Base-by-base conservation (phyloP, 768 basidiomycete genomes). In the Naganishia friedmannii region DNA sequence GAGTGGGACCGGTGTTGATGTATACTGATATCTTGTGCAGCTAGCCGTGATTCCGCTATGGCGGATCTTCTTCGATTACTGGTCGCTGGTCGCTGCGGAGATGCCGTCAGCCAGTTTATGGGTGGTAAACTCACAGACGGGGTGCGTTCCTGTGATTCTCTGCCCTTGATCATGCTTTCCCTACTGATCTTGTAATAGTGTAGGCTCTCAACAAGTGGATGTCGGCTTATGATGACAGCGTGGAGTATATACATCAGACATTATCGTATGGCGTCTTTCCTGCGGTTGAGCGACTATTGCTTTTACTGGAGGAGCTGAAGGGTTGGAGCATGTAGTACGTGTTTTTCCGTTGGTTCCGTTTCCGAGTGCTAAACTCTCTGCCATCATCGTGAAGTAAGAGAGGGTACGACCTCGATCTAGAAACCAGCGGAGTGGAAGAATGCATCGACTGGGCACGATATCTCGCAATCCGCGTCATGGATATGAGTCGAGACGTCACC, bases 391-490 rank as follows among this genome's bases (percentile, higher is more conserved):
- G 29, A 56, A 69, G 68, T 31, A 48, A 60, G 28, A 21, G 29
- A 31, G 56, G 55, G 10, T 53, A 37, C 45, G 51, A 56, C 19
- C 57, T 69, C 28, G 48, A 69, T 34, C 45, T 69, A 21, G 23
- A 55, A 29, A 46, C 29, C 15, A n/a, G 48, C 9, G 12, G 2
- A 1, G 34, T 69, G 13, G 57, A 69, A 3, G 54, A 69, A 21
- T 60, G 68, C 46, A 48, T 69, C 21, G 55, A 39, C 26, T 69
- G 68, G 68, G 51, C 56, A 12, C 32, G 39, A 4, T 69, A 69
- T 60, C 68, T 69, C 21, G 68, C 68, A 23, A 60, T 60, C n/a
- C 39, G 68, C 9, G 56, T 48, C 1, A 58, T 69, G 68, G 56
- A 57, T 29, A 55, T 69, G 39, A 56, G 48, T n/a, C 29, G 53